Evolutionary conservation across 78 protist genomes (phyloP), one percentile per base, ranked within the genome.

Genomic region (Dictyostelium firmibasis): DNA sequence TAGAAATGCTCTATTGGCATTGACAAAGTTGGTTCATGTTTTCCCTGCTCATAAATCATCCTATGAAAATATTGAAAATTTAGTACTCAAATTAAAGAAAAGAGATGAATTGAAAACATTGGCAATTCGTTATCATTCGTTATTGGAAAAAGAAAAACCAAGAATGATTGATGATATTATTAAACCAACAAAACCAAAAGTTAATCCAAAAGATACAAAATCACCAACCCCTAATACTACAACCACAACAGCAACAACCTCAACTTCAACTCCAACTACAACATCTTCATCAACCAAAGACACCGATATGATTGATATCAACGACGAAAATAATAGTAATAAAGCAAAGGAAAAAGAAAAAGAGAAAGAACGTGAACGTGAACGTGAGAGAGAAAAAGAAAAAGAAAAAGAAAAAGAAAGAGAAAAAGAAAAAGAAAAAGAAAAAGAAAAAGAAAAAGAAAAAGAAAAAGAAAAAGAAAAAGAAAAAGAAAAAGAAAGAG

Each of bases 1-100:
- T 50, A 92, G 86, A 81, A 92, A 92, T 72, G 91, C 92, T 2
- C 10, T 92, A 14, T 77, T 92, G 81, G 96, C 43, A 10, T 50
- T 92, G n/a, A 70, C 89, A 4, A 92, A 92, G 27, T 27, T 92
- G 44, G 82, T 82, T 27, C 35, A 84, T 33, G 77, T 76, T 41
- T 88, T 88, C 93, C 93, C 93, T 9, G 31, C 84, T 23, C 93
- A 88, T 9, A 41, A 23, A 31, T 53, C 82, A 0, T 62, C 47
- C 18, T 79, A 67, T 44, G 41, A 33, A n/a, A n/a, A 3, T 9
- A 78, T 88, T 31, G 86, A 79, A 44, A 18, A 10, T 11, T 20
- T 64, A 3, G 86, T 88, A 5, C 25, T 57, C 1, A 60, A 88
- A 31, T 20, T 88, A 11, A 76, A 69, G 50, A 11, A 23, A 13